Evolutionary conservation across 352 stramenopile species (phyloP), one percentile per base, ranked within the genome.

Genomic region (Phytophthora sojae): DNA sequence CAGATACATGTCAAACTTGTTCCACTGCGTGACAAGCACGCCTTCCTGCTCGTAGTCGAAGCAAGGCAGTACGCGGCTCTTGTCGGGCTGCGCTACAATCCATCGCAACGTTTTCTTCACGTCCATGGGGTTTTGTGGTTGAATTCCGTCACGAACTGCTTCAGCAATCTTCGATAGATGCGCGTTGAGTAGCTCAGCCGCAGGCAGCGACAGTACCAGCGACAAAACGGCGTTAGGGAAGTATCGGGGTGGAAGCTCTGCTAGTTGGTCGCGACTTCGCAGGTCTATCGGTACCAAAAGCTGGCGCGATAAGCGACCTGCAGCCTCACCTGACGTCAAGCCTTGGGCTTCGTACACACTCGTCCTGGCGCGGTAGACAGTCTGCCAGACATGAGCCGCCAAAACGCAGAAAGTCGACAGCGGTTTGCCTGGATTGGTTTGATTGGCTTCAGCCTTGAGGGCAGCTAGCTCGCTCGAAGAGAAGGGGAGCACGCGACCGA

Each of bases 1-100:
- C 3, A 21, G 53, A 23, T 76, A 76, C 69, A 76, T 69, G 30
- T 69, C 57, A 15, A 76, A 76, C 29, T 76, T 76, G 50, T 29
- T 73, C 69, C 69, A 76, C 39, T 70, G 55, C 15, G 56, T 76
- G 44, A 76, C 63, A 4, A 73, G 45, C 4, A 73, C 37, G 3
- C 62, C 58, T 19, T 15, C 45, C 32, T 68, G 14, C 3, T 53
- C 52, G 42, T 68, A 66, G 21, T 72, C 29, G 69, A 37, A 68
- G 29, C 51, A 29, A 25, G 56, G 39, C 19, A 64, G 57, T 2
- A 73, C 63, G 7, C 63, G 63, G 14, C 23, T 12, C 52, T 76
- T 76, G 64, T 76, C 50, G 47, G 57, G 50, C 26, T 76, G 69
- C 4, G 63, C 62, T n/a, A 51, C 63, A 39, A 76, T 73, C 69